Conservation (phyloP, 257 asterid genomes). For the Nicotiana obtusifolia region DNA sequence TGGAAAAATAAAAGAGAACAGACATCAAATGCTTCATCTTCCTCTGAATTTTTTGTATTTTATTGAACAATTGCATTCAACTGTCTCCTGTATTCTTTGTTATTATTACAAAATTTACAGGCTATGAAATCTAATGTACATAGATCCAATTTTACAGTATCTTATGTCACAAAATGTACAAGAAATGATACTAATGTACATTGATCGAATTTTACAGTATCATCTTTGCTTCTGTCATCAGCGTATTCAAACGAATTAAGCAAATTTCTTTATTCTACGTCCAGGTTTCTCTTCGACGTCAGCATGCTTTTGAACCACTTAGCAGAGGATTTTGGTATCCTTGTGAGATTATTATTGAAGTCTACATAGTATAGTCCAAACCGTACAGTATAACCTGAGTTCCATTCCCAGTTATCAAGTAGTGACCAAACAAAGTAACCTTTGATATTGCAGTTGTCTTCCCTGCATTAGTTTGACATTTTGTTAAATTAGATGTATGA, state of each 20-base stretch:
- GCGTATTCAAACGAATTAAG: not conserved
- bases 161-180: not conserved
- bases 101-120: not conserved
- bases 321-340: constrained; percentile 73
- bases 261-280: not conserved
- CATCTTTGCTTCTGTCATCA: not conserved
- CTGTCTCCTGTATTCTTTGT: not conserved
- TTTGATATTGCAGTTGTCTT: constrained; percentile 55
- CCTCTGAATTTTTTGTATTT: not conserved
- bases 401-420: constrained; percentile 97
- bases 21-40: not conserved
- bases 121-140: not conserved
- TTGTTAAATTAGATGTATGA: not conserved
- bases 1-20: not conserved
- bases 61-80: not conserved
- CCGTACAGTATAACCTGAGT: constrained; percentile 74
- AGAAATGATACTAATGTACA: not conserved
- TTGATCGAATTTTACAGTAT: not conserved
- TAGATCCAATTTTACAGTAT: not conserved
- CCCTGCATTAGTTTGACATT: constrained; percentile 34
- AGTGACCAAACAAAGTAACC: constrained; percentile 90
- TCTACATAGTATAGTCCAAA: constrained; percentile 80
- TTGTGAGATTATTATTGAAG: constrained; percentile 71
- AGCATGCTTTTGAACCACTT: constrained; percentile 63
- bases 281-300: constrained; percentile 8